Conservation (phyloP, 2,329 filamentous ascomycete genomes). For the Macrophomina pseudophaseolina region DNA sequence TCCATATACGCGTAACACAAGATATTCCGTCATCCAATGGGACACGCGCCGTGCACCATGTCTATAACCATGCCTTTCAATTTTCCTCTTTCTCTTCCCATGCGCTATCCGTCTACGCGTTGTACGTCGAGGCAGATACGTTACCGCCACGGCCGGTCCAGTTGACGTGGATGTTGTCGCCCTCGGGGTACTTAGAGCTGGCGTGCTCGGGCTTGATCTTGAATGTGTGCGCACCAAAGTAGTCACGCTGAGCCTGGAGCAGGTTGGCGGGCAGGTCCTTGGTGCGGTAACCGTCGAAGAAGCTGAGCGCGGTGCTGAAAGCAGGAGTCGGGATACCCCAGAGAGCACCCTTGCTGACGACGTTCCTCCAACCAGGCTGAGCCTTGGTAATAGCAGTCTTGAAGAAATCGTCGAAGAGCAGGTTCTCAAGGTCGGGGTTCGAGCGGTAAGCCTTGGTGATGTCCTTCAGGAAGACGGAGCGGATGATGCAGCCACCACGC, state of each 20-base stretch:
- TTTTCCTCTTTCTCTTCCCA: constrained; percentile 2
- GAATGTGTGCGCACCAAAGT: constrained; percentile 78
- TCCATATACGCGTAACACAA: constrained; percentile 24
- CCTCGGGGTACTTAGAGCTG: constrained; percentile 77
- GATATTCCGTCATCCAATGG: constrained; percentile 14
- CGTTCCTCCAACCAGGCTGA: constrained; percentile 64
- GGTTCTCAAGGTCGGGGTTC: constrained; percentile 94
- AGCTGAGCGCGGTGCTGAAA: constrained; percentile 95
- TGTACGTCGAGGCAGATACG: constrained; percentile 96
- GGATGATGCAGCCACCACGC: constrained; percentile 99
- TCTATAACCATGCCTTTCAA: constrained; percentile 21
- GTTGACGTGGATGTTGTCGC: constrained; percentile 97
- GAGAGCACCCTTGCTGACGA: constrained; percentile 87
- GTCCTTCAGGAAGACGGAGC: constrained; percentile 99
- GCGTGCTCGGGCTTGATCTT: constrained; percentile 59
- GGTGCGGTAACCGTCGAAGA: constrained; percentile 98
- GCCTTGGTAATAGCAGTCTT: constrained; percentile 98
- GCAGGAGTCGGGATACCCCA: constrained; percentile 95
- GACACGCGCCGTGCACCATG: constrained; percentile 25
- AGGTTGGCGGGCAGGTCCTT: constrained; percentile 97
- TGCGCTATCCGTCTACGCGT: constrained; percentile 69
- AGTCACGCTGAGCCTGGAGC: constrained; percentile 98
- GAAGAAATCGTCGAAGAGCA: constrained; percentile 99
- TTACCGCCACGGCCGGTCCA: constrained; percentile 99
- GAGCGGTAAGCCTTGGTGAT: constrained; percentile 97